These are phyloP conservation scores for Chrysoporthe puriensis DNA, from an alignment of 2,329 filamentous ascomycete species.

Conservation along the genomic window DNA sequence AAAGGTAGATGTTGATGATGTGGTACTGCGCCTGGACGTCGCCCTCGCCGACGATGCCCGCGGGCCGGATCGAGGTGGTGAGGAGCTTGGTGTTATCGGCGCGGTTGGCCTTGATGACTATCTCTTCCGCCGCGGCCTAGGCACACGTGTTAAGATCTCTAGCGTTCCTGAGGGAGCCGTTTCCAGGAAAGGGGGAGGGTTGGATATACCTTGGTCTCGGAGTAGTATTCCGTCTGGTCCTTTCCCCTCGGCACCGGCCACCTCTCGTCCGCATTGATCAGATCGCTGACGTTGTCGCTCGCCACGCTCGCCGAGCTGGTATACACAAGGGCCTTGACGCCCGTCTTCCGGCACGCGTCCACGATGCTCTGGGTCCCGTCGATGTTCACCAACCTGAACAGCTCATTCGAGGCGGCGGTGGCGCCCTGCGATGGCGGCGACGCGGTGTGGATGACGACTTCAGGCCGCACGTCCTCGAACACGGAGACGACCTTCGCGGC, in stretches of 20 bases:
- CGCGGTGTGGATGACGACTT: conserved; percentile 90
- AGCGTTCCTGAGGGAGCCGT: not conserved
- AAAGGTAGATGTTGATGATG: conserved; percentile 71
- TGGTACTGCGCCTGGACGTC: conserved; percentile 77
- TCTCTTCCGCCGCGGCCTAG: conserved; percentile 76
- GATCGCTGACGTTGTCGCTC: conserved; percentile 77
- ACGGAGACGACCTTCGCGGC: conserved; percentile 61
- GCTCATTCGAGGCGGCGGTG: conserved; percentile 56
- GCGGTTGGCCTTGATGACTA: conserved; percentile 78
- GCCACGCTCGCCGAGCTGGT: conserved; percentile 89
- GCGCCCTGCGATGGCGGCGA: conserved; percentile 65
- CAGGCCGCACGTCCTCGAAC: conserved; percentile 70
- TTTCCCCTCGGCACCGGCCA: conserved; percentile 76
- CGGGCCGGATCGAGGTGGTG: conserved; percentile 81
- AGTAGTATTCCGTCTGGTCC: conserved; percentile 80
- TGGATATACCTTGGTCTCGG: conserved; percentile 76
- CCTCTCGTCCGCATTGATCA: conserved; percentile 83
- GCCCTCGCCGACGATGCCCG: conserved; percentile 88
- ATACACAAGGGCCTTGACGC: conserved; percentile 83
- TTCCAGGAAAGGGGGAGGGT: not conserved
- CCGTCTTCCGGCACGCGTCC: conserved; percentile 69
- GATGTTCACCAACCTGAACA: conserved; percentile 84
- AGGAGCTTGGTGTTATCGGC: conserved; percentile 61
- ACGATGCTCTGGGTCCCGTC: conserved; percentile 81
- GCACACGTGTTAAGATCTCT: not conserved